Base-by-base conservation (phyloP, 306 rosid genomes). In the Psophocarpus tetragonolobus region DNA sequence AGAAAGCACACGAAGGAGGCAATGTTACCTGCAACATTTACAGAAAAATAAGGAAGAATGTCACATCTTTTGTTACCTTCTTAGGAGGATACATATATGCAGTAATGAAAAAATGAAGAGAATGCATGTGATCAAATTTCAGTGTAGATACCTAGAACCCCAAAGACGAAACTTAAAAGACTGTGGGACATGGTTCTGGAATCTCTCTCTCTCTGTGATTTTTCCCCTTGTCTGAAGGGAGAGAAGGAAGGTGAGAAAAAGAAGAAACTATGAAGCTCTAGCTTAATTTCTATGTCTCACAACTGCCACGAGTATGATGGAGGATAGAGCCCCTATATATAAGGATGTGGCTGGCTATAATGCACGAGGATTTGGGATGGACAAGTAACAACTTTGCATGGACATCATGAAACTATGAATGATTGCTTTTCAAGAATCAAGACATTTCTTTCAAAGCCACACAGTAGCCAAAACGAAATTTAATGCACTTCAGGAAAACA, bases 1-100 rank as follows among this genome's bases (percentile, higher is more conserved):
- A 95, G 87, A 56, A 95, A 90, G 77, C 96, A 94, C 12, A 91
- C 79, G 62, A 91, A 92, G 62, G 98, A 95, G 51, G 80, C 75
- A 80, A 92, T 51, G 85, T 92, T 92, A 9, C 98, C 98, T 82
- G 42, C 30, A 73, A 50, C 6, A 56, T 70, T 71, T 42, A 81
- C 30, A 38, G 64, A 6, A 45, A 76, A 27, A 33, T 17, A 9
- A 45, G 53, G 61, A 50, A 65, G 20, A 48, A 67, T 58, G 68
- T 76, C 20, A 48, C 51, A 53, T 71, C 1, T 35, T 54, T 32
- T 69, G 14, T 54, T 18, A 64, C 48, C 68, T 47, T 51, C 27
- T 15, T 56, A 58, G 21, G 18, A 39, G 27, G 4, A 0, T 15
- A n/a, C n/a, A 18, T 47, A 8, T 29, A 3, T 23, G 32, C 0